A percentile compares a stretch with the other conserved stretches of the same genome.
Evolutionary conservation across 2,329 filamentous ascomycete species (phyloP).

Genomic region (Alternaria sp.): DNA sequence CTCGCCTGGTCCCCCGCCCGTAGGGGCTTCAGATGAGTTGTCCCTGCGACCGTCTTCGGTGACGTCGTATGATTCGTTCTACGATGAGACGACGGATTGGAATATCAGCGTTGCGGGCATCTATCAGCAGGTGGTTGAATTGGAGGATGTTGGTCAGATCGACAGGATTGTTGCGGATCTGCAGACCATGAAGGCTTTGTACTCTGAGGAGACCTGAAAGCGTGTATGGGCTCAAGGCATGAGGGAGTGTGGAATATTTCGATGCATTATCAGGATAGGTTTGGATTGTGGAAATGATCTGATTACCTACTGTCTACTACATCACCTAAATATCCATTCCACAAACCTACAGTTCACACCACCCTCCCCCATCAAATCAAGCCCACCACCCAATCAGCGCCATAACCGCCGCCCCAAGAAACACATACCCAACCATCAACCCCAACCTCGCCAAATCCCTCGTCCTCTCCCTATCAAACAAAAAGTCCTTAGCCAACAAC

Average conservation of each 20-base stretch:
- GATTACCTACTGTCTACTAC: background rate
- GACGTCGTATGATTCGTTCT: background rate
- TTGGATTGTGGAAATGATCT: background rate
- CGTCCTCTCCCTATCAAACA: constrained; percentile 6
- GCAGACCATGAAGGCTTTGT: background rate
- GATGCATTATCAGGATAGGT: background rate
- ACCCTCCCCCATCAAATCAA: background rate
- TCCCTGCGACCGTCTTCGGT: background rate
- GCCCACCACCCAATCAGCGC: constrained; percentile 7
- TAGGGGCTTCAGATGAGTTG: background rate
- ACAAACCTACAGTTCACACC: too few species aligned
- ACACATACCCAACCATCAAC: background rate
- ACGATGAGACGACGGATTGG: background rate
- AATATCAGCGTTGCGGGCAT: background rate
- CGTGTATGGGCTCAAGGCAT: background rate
- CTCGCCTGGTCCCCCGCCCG: background rate
- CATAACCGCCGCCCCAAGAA: constrained; percentile 2
- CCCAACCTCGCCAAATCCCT: background rate
- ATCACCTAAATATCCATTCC: too few species aligned
- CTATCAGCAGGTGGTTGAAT: background rate
- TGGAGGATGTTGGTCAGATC: background rate
- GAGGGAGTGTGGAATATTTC: background rate
- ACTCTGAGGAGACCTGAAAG: background rate
- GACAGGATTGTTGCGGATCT: constrained; percentile 1
- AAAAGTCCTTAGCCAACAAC: constrained; percentile 6